Evolutionary conservation across 164 flowering plant species (phyloP), one percentile per base, ranked within the genome.

Genomic region (Houttuynia cordata): DNA sequence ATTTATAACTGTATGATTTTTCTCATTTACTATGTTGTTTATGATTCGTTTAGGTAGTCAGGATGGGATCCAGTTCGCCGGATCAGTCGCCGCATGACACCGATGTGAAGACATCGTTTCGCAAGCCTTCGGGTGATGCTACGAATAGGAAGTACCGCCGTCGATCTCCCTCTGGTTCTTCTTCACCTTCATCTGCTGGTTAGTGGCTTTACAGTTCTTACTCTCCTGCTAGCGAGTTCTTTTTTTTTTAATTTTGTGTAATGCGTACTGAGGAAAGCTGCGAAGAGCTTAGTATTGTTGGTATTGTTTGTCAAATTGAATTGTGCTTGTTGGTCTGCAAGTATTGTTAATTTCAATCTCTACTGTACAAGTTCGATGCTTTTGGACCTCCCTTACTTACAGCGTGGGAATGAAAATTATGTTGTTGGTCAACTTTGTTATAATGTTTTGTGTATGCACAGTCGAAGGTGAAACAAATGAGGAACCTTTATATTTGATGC

Each of bases 121-220:
- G 86, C 30, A 91, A 86, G 78, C 96, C 90, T 39, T 63, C 81
- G n/a, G 78, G 74, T 71, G 97, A 86, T 73, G 76, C 81, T 8
- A 76, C 75, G 21, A 78, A 63, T 64, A 77, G 94, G 75, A 86
- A 85, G 66, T 91, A 88, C 64, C 70, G 97, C 45, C 86, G 88
- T 6, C 85, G 70, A 47, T 83, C 91, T 62, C 82, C 96, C 24
- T 65, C 54, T n/a, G 59, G 81, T 6, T 81, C 75, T 4, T 39
- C 57, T 52, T 67, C 89, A 24, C 71, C 87, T 57, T 71, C 84
- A 37, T 70, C 91, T 53, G 81, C 75, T 68, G 88, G 91, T 84
- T 45, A 68, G 86, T 73, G 62, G 37, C 67, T 65, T 18, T 30
- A 4, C 37, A 41, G 39, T 21, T 10, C 30, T 13, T 56, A n/a